These are phyloP conservation scores for Leersia perrieri DNA, from an alignment of 176 grass and related monocot genomes.

Conservation along the genomic window DNA sequence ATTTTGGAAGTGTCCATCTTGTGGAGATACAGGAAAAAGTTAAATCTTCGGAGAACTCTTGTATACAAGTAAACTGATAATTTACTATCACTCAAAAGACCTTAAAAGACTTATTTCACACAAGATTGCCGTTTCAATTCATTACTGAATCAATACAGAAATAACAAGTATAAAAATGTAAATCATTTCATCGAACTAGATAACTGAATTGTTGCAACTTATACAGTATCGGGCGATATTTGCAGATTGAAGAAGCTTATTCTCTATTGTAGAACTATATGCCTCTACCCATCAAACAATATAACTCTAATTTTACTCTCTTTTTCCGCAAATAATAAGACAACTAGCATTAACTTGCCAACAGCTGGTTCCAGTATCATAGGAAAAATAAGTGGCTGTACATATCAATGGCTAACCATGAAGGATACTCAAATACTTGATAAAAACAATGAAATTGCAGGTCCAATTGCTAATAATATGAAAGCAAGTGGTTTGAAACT, in stretches of 20 bases:
- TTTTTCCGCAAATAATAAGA: neutral
- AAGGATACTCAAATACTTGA: slow-evolving; percentile 4
- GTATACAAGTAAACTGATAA: neutral
- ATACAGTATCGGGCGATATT: neutral
- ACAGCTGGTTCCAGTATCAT: neutral
- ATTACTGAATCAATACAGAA: neutral
- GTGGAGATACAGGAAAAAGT: neutral
- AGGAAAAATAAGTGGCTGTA: neutral
- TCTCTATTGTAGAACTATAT: neutral
- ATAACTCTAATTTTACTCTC: neutral
- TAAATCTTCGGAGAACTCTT: neutral
- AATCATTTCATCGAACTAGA: neutral
- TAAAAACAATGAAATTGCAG: slow-evolving; percentile 3
- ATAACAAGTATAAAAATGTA: neutral
- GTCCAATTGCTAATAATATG: neutral
- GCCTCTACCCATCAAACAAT: neutral
- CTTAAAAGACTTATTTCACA: neutral
- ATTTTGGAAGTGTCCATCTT: neutral
- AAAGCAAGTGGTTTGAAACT: slow-evolving; percentile 16
- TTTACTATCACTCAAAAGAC: neutral
- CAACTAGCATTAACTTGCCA: neutral
- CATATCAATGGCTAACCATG: neutral
- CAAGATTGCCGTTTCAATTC: neutral
- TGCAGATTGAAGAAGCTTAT: neutral
- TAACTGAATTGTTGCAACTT: neutral